These are phyloP conservation scores for Fraxinus albicans DNA, from an alignment of 305 asterid genomes.

Conservation along the genomic window DNA sequence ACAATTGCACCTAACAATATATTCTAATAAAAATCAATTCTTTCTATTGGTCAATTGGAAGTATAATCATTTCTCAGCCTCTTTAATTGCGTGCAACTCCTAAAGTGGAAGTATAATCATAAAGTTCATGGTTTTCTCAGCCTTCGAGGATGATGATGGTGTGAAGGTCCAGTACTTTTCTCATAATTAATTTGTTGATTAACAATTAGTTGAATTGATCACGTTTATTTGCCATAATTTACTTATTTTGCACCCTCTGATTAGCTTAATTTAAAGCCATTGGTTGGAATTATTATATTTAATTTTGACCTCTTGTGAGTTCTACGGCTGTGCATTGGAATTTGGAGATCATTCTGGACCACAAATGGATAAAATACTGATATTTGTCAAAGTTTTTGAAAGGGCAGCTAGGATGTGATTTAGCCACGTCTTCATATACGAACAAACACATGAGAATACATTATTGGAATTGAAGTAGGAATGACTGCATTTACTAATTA, in stretches of 20 bases:
- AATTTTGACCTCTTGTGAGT: not conserved
- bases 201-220: not conserved
- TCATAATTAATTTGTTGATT: not conserved
- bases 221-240: not conserved
- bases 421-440: not conserved
- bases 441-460: not conserved
- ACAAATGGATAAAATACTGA: not conserved
- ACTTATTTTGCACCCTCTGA: not conserved
- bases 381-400: not conserved
- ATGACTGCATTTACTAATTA: not conserved
- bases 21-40: not conserved
- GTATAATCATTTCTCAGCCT: not conserved
- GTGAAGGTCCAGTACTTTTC: not conserved
- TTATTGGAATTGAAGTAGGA: not conserved
- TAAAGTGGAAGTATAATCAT: not conserved
- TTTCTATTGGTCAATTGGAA: not conserved
- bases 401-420: not conserved
- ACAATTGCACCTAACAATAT: not conserved
- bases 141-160: not conserved
- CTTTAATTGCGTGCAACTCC: not conserved
- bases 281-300: not conserved
- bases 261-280: not conserved
- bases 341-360: not conserved
- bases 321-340: not conserved
- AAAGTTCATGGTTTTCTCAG: not conserved